Evolutionary conservation across 768 basidiomycete genomes (phyloP), one percentile per base, ranked within the genome.

Genomic region (Pholiota molesta): DNA sequence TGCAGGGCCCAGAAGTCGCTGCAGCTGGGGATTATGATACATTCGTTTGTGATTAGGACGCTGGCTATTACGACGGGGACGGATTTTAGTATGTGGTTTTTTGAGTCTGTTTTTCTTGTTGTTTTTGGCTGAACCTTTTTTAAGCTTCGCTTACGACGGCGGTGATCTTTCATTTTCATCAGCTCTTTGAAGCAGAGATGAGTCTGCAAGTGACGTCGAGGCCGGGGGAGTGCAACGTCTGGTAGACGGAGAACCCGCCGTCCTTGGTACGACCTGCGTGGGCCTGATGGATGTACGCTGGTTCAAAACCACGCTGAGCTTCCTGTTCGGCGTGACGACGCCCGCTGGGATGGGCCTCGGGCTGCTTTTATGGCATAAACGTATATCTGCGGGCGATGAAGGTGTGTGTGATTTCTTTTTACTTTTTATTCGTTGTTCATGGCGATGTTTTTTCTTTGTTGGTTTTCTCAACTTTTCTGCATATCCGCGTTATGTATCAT

Each of bases 11-110:
- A 0, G 69, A 65, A 3, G 79, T 90, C 16, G 26, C 77, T 96
- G 37, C 90, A 96, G 83, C 69, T 90, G 2, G 86, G 94, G 51
- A 92, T 96, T 67, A 90, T 95, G 91, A 81, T 95, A 53, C 86
- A 95, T 69, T 89, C 92, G 2, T 71, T 94, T 51, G 84, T 94
- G 33, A 91, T 94, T 60, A 92, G 92, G 2, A 94, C 92, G 4
- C 76, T 94, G 19, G 83, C 90, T 1, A 84, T 94, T 58, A 84
- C 89, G 4, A 77, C 81, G 5, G 88, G 90, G 17, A 66, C 84
- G 1, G 90, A 92, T 57, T 92, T 94, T 63, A 81, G 91, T 91
- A 61, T 61, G 87, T 82, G 21, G 28, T 33, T 21, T 21, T 55
- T 5, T 33, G 51, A 6, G 29, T 29, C 29, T 58, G 23, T 62